Evolutionary conservation across 2,329 filamentous ascomycete species (phyloP), one percentile per base, ranked within the genome.

Genomic region (Xylariaceae sp.): DNA sequence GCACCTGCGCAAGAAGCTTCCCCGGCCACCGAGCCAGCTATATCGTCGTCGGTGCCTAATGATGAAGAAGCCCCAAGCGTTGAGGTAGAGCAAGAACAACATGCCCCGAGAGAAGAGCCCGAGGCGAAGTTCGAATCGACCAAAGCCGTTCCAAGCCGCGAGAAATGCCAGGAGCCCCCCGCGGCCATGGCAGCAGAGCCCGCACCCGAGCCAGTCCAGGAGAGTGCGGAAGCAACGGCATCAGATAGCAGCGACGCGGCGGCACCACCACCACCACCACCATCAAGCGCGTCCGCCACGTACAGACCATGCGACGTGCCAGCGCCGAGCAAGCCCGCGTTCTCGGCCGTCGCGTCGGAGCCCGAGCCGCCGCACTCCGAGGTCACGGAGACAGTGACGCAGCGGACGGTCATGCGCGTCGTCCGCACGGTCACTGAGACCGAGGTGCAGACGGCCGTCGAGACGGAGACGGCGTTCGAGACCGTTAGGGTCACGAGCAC

Each of bases 351-450:
- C 29, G 50, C 49, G 6, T 48, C 53, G 6, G n/a, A 60, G 42
- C 40, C 51, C 10, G 29, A 43, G 18, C 50, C 50, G 20, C 20
- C 52, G 40, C 52, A 56, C 18, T 48, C 50, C 2, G 67, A 67
- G 7, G 68, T 72, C 51, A 62, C 63, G 1, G 64, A 71, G 48
- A 68, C 63, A 1, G 63, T 70, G 16, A 67, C 64, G 18, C 62
- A 69, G 45, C 68, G 64, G 41, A 71, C 66, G 46, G 58, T 70
- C 0, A 66, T 75, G 10, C 67, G 66, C 2, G 61, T 76, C 5
- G 65, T 75, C 9, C 70, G 75, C 58, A 74, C 69, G 1, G 64
- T 72, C n/a, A 72, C 70, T 1, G 56, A 71, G 61, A 62, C 68
- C 2, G 50, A 77, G 1, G 43, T 57, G 5, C 32, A 37, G 32